Conservation (phyloP, 257 asterid species). For the Capsicum baccatum region DNA sequence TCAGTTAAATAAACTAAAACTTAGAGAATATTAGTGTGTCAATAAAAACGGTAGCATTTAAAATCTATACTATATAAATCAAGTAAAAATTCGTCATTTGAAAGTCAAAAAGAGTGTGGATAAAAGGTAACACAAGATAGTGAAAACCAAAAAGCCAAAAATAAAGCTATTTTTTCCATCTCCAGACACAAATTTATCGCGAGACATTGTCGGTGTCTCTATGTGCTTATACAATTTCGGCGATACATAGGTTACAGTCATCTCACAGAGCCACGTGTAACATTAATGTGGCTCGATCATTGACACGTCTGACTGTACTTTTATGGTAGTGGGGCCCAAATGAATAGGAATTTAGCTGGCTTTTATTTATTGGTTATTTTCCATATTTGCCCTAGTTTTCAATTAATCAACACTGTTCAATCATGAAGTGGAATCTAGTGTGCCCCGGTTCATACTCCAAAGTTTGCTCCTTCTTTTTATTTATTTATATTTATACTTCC, state of each 20-base stretch:
- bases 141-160: neutral
- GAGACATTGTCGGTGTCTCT: conserved; percentile 61
- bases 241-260: conserved; percentile 39
- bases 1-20: no score
- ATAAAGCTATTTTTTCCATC: neutral
- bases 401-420: conserved; percentile 29
- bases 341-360: conserved; percentile 44
- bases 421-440: conserved; percentile 35
- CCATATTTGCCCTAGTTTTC: conserved; percentile 28
- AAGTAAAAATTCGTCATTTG: neutral
- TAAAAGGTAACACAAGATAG: neutral
- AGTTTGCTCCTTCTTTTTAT: neutral
- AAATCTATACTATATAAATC: no score
- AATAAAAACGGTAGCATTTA: no score
- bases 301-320: conserved; percentile 47
- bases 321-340: conserved; percentile 40
- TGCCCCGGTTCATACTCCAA: conserved; percentile 22
- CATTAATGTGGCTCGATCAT: neutral
- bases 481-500: neutral
- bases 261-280: conserved; percentile 45
- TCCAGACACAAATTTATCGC: conserved; percentile 30
- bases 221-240: neutral
- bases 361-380: conserved; percentile 47
- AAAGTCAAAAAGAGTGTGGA: neutral
- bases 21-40: no score